Evolutionary conservation across 129 eudicot species (phyloP), one percentile per base, ranked within the genome.

Genomic region (Flaveria trinervia): DNA sequence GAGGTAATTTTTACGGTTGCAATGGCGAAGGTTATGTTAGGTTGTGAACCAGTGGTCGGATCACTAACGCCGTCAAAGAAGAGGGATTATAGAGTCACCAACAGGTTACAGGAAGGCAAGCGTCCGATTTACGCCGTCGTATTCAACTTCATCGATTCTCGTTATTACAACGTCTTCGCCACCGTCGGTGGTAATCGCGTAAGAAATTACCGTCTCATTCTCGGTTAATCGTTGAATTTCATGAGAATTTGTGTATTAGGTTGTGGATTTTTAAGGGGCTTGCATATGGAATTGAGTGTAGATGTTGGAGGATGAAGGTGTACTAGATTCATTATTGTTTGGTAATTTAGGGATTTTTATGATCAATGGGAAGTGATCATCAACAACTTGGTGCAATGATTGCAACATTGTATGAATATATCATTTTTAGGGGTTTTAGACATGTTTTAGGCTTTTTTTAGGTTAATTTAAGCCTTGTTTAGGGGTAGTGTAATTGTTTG

Each of bases 161-260:
- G 92, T 30, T 89, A 84, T 79, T 88, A 83, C 83, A 89, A 86
- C 56, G 89, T 87, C 83, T 95, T 95, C 84, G 99, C 97, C 84
- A 92, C 97, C 49, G 97, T 90, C 16, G 96, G 97, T 25, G 96
- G 99, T 75, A 89, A 91, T 82, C 91, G 97, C 71, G 99, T 94
- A 83, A 83, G 76, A 45, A 2, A 43, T 28, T 65, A 12, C 16
- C 46, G 6, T 43, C 12, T 28, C 16, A 6, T 45, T 45, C 13
- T 45, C 50, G 2, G 50, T 1, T 45, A 0, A 45, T 45, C 14
- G 50, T 45, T 45, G 16, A 13, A 13, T 22, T 51, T 20, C 23
- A 9, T 46, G 4, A 14, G 51, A 18, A 26, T 17, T 17, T 52
- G 20, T 67, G 51, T 4, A 45, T 55, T 70, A 14, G 1, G 22